phyloP scores from a whole-genome alignment of 257 asterid genomes.

The Cordia subcordata region DNA sequence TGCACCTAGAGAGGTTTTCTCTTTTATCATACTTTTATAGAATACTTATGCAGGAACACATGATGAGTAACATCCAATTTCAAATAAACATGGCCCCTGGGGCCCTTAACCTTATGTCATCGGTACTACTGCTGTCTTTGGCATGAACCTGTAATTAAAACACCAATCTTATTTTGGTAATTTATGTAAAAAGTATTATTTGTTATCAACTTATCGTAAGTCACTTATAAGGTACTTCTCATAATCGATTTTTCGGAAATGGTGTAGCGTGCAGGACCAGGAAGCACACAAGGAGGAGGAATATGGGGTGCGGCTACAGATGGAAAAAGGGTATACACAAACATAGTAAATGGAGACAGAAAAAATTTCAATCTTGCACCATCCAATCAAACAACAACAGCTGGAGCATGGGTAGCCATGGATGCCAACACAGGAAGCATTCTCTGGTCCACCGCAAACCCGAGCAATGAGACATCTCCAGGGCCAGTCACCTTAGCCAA shows the following conservation, averaged over 20 bases:
- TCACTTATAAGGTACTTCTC: too few species aligned
- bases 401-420: slow-evolving; percentile 83
- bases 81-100: too few species aligned
- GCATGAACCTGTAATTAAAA: too few species aligned
- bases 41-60: too few species aligned
- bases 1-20: too few species aligned
- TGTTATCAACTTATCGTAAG: too few species aligned
- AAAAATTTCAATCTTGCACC: slow-evolving; percentile 50
- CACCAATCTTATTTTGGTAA: not conserved
- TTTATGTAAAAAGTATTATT: too few species aligned
- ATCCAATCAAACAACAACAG: slow-evolving; percentile 39
- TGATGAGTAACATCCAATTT: too few species aligned
- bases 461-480: slow-evolving; percentile 57
- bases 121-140: too few species aligned
- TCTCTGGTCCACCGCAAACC: slow-evolving; percentile 74
- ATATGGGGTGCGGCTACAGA: slow-evolving; percentile 80
- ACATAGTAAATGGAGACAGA: slow-evolving; percentile 44
- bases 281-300: slow-evolving; percentile 63
- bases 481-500: slow-evolving; percentile 65
- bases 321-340: slow-evolving; percentile 55
- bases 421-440: slow-evolving; percentile 58
- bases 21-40: too few species aligned
- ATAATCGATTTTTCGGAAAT: not conserved
- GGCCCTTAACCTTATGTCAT: too few species aligned
- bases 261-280: slow-evolving; percentile 62